These are phyloP conservation scores for Agastache rugosa DNA, from an alignment of 257 asterid species.

Conservation along the genomic window DNA sequence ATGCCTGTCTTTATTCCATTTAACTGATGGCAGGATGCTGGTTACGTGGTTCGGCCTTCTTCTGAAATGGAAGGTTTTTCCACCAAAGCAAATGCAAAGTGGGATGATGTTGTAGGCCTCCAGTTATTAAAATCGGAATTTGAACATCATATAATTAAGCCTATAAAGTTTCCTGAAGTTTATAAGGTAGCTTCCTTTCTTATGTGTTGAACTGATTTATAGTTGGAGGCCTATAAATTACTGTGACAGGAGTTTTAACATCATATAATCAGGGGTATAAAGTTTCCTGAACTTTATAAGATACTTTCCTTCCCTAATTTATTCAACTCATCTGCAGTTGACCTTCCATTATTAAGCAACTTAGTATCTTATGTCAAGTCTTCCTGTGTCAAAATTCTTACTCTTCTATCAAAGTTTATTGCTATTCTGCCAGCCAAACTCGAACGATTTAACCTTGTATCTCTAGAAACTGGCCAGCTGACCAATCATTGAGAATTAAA, in stretches of 20 bases:
- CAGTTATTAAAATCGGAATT: neutral
- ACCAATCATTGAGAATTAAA: neutral
- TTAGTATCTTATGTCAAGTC: neutral
- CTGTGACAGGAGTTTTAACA: neutral
- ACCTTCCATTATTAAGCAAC: neutral
- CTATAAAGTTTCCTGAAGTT: neutral
- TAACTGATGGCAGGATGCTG: conserved; percentile 7
- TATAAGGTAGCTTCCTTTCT: neutral
- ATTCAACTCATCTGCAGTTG: too few relatives aligned
- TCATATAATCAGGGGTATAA: neutral
- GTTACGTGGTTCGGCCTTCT: neutral
- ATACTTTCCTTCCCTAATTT: too few relatives aligned
- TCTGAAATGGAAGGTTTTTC: neutral
- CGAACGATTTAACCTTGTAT: neutral
- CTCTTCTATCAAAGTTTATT: neutral
- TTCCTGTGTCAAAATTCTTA: neutral
- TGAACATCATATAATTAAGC: neutral
- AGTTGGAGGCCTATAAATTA: neutral
- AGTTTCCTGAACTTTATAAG: neutral
- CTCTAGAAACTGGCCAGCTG: neutral
- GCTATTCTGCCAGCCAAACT: neutral
- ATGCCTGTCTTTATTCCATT: neutral
- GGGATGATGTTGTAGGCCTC: neutral
- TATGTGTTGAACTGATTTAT: neutral
- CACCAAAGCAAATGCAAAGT: neutral